Percentiles rank a stretch among this genome's conserved stretches.
Evolutionary conservation across 1,284 basidiomycete species (phyloP).

Genomic region (Cyathus pygmaeus): DNA sequence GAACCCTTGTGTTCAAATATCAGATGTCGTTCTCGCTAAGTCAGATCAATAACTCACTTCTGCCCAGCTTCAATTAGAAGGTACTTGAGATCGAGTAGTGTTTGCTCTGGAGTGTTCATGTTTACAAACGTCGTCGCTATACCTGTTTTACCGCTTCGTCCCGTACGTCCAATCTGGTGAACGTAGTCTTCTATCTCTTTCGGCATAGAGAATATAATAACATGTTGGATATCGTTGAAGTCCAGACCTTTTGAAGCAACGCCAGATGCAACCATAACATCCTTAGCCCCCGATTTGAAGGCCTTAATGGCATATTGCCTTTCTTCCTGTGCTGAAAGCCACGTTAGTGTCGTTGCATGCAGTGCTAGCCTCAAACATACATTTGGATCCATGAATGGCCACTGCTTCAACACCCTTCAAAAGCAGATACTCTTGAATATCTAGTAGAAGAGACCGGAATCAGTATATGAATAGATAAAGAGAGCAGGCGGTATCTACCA

Average conservation of each 20-base stretch:
- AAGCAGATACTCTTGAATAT: conserved; percentile 97
- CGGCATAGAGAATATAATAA: conserved; percentile 98
- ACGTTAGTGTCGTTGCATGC: background rate
- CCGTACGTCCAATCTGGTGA: conserved; percentile 98
- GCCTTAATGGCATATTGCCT: conserved; percentile 98
- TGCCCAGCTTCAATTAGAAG: conserved; percentile 97
- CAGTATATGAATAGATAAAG: background rate
- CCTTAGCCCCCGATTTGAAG: conserved; percentile 96
- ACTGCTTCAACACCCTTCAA: conserved; percentile 98
- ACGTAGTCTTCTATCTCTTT: conserved; percentile 99
- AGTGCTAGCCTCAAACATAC: conserved; percentile 57
- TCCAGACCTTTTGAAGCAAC: conserved; percentile 98
- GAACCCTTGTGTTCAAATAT: conserved; percentile 71
- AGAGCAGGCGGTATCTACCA: conserved; percentile 58
- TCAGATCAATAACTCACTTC: conserved; percentile 58
- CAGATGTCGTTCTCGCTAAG: conserved; percentile 5
- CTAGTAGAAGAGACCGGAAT: conserved; percentile 51
- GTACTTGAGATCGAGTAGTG: conserved; percentile 96
- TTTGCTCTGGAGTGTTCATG: conserved; percentile 96
- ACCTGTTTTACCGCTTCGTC: conserved; percentile 96
- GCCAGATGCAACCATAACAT: conserved; percentile 99
- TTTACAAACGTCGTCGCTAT: conserved; percentile 99
- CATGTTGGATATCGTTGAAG: conserved; percentile 98
- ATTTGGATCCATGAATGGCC: conserved; percentile 97
- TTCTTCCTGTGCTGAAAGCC: conserved; percentile 88